phyloP scores from a whole-genome alignment of 2,329 filamentous ascomycete genomes.

The Trichoderma hamatum region DNA sequence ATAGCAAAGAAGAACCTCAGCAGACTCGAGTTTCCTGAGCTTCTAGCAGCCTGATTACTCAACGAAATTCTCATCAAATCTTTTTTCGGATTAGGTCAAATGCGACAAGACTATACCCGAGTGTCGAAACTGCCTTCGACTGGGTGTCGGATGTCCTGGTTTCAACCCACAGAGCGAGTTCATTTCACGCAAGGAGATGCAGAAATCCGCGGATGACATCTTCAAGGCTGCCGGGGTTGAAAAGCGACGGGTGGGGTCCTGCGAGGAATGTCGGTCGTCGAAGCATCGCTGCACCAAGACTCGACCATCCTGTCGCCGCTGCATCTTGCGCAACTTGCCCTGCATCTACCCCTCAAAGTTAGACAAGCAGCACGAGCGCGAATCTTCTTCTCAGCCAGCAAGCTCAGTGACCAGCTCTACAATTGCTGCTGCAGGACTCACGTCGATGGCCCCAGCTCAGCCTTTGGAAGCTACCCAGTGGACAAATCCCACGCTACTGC shows the following conservation, averaged over 20 bases:
- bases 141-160: constrained; percentile 35
- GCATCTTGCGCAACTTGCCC: constrained; percentile 30
- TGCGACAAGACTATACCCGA: constrained; percentile 33
- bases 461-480: not conserved
- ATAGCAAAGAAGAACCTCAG: not conserved
- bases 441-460: not conserved
- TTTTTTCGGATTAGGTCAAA: constrained; percentile 30
- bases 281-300: constrained; percentile 36
- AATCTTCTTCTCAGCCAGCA: constrained; percentile 21
- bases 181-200: constrained; percentile 32
- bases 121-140: constrained; percentile 31
- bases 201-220: constrained; percentile 35
- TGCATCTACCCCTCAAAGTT: constrained; percentile 31
- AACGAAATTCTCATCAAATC: not conserved
- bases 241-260: constrained; percentile 36
- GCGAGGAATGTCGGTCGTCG: constrained; percentile 34
- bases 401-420: constrained; percentile 23
- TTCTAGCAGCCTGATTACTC: not conserved
- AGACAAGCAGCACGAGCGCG: constrained; percentile 24
- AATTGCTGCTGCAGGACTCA: not conserved
- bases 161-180: constrained; percentile 31
- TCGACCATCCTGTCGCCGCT: constrained; percentile 36
- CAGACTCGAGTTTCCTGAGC: not conserved
- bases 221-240: constrained; percentile 36
- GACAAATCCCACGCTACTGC: constrained; percentile 6